Evolutionary conservation across 1,284 basidiomycete genomes (phyloP).

Genomic region (Trichosporon asahii): DNA sequence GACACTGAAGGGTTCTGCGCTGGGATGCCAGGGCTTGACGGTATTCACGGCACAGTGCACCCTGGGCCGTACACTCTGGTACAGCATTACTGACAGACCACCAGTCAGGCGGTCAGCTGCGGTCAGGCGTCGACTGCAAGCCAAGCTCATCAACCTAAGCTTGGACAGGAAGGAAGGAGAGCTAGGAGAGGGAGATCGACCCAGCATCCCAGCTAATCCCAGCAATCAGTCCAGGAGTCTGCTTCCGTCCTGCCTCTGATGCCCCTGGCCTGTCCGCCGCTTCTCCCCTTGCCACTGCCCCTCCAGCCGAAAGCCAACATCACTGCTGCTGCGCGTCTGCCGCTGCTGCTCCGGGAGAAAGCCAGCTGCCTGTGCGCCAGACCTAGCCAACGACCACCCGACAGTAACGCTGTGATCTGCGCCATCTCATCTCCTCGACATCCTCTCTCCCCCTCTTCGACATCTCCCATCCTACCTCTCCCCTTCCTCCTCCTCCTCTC

Average conservation of each 20-base stretch:
- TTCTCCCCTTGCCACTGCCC: not conserved
- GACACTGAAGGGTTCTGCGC: not conserved
- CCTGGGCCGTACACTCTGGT: not conserved
- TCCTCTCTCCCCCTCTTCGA: not conserved
- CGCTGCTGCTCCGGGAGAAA: not conserved
- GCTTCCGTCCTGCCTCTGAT: not conserved
- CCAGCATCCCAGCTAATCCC: not conserved
- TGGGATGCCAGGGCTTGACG: not conserved
- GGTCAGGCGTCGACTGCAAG: no score
- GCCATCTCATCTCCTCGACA: not conserved
- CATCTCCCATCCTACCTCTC: not conserved
- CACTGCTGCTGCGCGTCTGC: not conserved
- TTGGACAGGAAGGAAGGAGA: not conserved
- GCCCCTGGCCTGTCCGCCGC: not conserved
- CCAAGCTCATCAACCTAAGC: not conserved
- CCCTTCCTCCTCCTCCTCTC: not conserved
- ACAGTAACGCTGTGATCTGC: slow-evolving; percentile 8
- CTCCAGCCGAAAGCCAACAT: not conserved
- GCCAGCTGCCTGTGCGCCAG: no score
- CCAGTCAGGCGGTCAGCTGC: no score
- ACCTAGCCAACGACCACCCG: not conserved
- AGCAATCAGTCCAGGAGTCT: not conserved
- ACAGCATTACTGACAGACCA: not conserved
- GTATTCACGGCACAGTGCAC: not conserved
- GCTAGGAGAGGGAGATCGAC: not conserved